Base-by-base conservation (phyloP, 768 basidiomycete species). In the Podaxis sp. region DNA sequence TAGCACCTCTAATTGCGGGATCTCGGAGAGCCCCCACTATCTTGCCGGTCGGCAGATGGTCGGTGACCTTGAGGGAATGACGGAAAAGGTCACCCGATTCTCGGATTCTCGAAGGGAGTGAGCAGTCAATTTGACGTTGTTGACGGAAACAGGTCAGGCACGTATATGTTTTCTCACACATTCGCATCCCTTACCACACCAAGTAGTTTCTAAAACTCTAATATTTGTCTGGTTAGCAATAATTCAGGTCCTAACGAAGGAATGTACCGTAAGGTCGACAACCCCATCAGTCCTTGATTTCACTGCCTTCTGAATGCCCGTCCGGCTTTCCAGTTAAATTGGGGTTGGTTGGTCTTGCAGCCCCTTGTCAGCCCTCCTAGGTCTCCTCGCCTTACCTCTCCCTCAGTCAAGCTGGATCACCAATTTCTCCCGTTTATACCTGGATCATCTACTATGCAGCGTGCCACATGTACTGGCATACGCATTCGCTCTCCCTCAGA, bases 401-500 rank as follows among this genome's bases (percentile, higher is more conserved):
- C 61, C 59, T 58, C 57, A 55, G 42, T 46, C 63, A 27, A 50
- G 38, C 59, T 56, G 56, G 40, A 59, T 59, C 56, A 55, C 46
- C 52, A 48, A 47, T 57, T 63, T 44, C 51, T 59, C 13, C 55
- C 61, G 11, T 61, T 57, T 28, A 48, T 61, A 21, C 59, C 61
- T 23, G 51, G 44, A 28, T 55, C 59, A 32, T 52, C 61, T 10
- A 65, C 63, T 44, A 80, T 83, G 78, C 81, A 82, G 65, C 77
- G 79, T 59, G 77, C 82, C 55, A 83, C 82, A 55, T 79, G 79
- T 65, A 79, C 79, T 60, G 78, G 77, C 32, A 70, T 82, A 64
- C 80, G 79, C 61, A 78, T 82, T 53, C 73, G 80, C 65, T 82
- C 81, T 23, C 80, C 82, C 16, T 70, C 77, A 28, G 81, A 83